Base-by-base conservation (phyloP, 768 basidiomycete genomes). In the Panellus pusillus region DNA sequence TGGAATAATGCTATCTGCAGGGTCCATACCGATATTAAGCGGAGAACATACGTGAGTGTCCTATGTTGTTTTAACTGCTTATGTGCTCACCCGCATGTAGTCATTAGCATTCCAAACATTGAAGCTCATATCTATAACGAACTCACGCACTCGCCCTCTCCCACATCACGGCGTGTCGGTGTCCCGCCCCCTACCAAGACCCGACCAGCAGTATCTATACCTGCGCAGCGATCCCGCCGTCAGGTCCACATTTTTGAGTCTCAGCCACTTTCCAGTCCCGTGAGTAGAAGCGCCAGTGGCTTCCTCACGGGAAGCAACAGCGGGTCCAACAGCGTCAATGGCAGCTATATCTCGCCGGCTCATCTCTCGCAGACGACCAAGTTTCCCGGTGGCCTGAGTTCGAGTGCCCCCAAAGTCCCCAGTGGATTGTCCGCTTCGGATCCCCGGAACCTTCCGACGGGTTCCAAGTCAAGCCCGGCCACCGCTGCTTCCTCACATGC, bases 21-120 rank as follows among this genome's bases (percentile, higher is more conserved):
- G 32, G 91, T 95, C 24, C 94, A 97, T 66, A 97, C 94, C 18
- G 89, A 91, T 62, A 87, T 95, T 54, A 95, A 97, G 71, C 93
- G 50, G 94, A 97, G 77, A 97, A 97, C 66, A 93, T 97, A 55
- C 74, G 93, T 95, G 66, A 77, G 92, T 77, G 12, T 62, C 61
- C 54, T 50, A 65, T 51, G 62, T 54, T 19, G 31, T 54, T 51
- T 3, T 43, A 63, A 47, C 52, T 58, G 57, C 52, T 44, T 42
- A 60, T 44, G 47, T 24, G 24, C 41, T 51, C 61, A 63, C 63
- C 57, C 54, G 43, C 46, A 48, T 68, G 52, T 71, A 91, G 89
- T 91, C 70, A 88, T 91, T 58, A 82, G 86, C 47, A 89, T 91
- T 59, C 89, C 88, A n/a, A 84, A 91, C 59, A 78, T 89, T 38